Evolutionary conservation across 73 alveolate species (phyloP), one percentile per base, ranked within the genome.

Genomic region (Paramecium primaurelia): DNA sequence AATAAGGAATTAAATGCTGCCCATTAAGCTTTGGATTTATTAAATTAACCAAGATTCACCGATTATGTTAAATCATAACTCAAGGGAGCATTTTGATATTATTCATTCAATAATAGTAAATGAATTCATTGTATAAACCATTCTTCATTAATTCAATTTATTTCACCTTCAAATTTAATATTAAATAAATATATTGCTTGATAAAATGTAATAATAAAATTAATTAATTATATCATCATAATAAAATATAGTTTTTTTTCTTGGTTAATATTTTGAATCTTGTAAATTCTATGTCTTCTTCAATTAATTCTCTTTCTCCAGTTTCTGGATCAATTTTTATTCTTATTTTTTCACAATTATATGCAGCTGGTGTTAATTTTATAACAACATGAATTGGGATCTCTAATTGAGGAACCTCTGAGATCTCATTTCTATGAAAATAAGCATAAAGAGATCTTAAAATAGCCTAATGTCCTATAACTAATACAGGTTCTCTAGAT

Each of bases 381-480:
- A 92, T 88, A 0, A 92, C 51, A 14, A 86, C 60, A 59, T 92
- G 96, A 1, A 92, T 71, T 4, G 96, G 96, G 6, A 92, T 91
- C 6, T 88, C 86, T 20, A 92, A 45, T 59, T 64, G 36, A n/a
- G 94, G 96, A 6, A 92, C 86, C 1, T 68, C 58, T 40, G 86
- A 89, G 45, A 92, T 91, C 20, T 88, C 86, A 86, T 92, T 58
- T 51, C 77, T 18, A 28, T 69, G 92, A 40, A 92, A 88, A 45
- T 92, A 92, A 9, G 96, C 91, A 75, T 92, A 92, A 12, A 92
- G 92, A 12, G 92, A 86, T 71, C 96, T 34, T 25, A 92, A 59
- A 16, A 91, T 73, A 12, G 96, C 96, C 58, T 93, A 86, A 59
- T 88, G 96, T 18, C 93, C 83, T 4, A 93, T 91, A 14, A 93